Conservation (phyloP, 139 green algal genomes). For the Haematococcus lacustris region DNA sequence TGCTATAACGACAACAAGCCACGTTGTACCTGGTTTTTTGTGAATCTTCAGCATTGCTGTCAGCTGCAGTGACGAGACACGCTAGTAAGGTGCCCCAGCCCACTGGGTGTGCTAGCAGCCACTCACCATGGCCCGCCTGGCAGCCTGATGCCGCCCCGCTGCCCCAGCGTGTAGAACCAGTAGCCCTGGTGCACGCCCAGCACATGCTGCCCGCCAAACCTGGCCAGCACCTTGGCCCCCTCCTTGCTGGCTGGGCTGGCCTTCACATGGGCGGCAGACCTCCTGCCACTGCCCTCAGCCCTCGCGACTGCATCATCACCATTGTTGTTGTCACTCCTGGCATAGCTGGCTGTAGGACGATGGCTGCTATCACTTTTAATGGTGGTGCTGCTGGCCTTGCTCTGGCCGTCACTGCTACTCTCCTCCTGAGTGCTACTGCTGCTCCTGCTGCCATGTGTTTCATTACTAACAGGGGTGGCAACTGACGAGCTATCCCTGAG, state of each 20-base stretch:
- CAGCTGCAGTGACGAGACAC: no score
- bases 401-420: no score
- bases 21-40: no score
- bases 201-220: conserved; percentile 6
- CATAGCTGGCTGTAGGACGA: neutral
- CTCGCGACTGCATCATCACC: no score
- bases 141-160: conserved; percentile 86
- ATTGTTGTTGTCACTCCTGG: neutral
- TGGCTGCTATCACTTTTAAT: neutral
- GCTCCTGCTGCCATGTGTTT: neutral
- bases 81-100: no score
- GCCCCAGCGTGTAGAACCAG: conserved; percentile 97
- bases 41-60: no score
- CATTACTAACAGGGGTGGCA: neutral
- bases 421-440: neutral
- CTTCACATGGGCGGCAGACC: no score
- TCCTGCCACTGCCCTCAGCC: no score
- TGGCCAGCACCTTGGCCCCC: neutral
- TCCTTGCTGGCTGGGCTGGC: no score
- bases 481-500: neutral
- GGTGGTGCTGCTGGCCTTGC: no score
- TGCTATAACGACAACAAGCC: no score
- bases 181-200: conserved; percentile 58
- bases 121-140: conserved; percentile 86
- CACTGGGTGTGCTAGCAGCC: no score